These are phyloP conservation scores for Amaranthus tricolor DNA, from an alignment of 179 eudicot genomes.

Conservation along the genomic window DNA sequence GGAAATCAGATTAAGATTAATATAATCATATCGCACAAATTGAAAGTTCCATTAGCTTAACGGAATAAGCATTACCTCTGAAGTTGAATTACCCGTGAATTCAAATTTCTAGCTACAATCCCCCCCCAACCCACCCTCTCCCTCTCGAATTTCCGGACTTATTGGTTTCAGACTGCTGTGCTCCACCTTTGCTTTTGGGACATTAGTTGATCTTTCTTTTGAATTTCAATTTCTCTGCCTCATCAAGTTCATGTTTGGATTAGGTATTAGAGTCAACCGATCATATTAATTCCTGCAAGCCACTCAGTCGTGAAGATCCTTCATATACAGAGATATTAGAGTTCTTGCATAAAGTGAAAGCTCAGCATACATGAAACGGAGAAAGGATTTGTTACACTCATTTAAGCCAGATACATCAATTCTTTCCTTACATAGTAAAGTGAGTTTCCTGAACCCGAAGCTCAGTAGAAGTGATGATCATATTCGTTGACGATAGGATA, in stretches of 20 bases:
- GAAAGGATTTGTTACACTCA: neutral
- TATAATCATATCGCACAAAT: neutral
- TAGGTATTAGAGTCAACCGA: conserved; percentile 97
- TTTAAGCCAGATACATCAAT: neutral
- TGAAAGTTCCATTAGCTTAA: neutral
- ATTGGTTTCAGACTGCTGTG: neutral
- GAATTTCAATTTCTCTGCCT: neutral
- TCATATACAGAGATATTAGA: conserved; percentile 75
- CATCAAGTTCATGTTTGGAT: neutral
- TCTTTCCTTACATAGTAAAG: conserved; percentile 21
- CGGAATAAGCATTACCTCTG: neutral
- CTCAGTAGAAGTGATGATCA: neutral
- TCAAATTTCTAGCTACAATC: neutral
- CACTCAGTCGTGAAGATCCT: conserved; percentile 76
- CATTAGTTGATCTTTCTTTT: neutral
- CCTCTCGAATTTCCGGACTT: neutral
- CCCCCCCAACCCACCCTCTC: neutral
- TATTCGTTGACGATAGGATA: neutral
- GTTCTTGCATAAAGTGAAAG: conserved; percentile 77
- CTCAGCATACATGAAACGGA: conserved; percentile 31
- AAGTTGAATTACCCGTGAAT: neutral
- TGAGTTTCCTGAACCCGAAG: neutral
- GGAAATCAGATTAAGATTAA: neutral
- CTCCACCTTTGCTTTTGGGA: neutral
- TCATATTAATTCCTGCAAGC: conserved; percentile 98